phyloP scores from a whole-genome alignment of 306 rosid genomes.

The Glycine soja region DNA sequence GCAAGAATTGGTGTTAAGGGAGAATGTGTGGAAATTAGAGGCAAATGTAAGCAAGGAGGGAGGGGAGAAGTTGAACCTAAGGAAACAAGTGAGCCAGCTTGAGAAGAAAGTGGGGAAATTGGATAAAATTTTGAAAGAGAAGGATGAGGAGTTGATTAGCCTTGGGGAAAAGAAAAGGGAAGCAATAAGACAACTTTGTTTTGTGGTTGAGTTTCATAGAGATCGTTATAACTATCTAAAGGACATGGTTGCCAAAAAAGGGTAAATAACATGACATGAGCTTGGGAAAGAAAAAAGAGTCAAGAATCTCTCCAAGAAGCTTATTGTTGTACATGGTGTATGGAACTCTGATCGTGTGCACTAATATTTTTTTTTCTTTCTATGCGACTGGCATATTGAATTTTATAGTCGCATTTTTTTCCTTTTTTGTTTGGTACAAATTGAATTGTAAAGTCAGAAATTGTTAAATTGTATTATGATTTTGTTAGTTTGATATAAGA shows the following conservation, averaged over 20 bases:
- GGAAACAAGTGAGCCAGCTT: slow-evolving; percentile 55
- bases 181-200: slow-evolving; percentile 81
- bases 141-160: slow-evolving; percentile 61
- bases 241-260: slow-evolving; percentile 44
- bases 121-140: slow-evolving; percentile 61
- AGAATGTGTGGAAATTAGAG: slow-evolving; percentile 70
- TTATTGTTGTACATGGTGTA: background rate
- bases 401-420: background rate
- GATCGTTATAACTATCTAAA: slow-evolving; percentile 60
- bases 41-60: slow-evolving; percentile 69
- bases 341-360: background rate
- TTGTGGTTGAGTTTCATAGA: slow-evolving; percentile 72
- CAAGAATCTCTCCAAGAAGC: background rate
- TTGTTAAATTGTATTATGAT: background rate
- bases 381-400: background rate
- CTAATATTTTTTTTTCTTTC: background rate
- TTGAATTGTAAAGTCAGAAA: background rate
- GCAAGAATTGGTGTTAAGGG: slow-evolving; percentile 58
- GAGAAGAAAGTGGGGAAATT: slow-evolving; percentile 66
- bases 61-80: slow-evolving; percentile 66
- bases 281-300: background rate
- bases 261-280: slow-evolving; percentile 32
- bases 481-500: background rate
- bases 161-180: slow-evolving; percentile 83
- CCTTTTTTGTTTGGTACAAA: background rate